phyloP scores from a whole-genome alignment of 2,329 filamentous ascomycete species.

The Dactylellina sp. region DNA sequence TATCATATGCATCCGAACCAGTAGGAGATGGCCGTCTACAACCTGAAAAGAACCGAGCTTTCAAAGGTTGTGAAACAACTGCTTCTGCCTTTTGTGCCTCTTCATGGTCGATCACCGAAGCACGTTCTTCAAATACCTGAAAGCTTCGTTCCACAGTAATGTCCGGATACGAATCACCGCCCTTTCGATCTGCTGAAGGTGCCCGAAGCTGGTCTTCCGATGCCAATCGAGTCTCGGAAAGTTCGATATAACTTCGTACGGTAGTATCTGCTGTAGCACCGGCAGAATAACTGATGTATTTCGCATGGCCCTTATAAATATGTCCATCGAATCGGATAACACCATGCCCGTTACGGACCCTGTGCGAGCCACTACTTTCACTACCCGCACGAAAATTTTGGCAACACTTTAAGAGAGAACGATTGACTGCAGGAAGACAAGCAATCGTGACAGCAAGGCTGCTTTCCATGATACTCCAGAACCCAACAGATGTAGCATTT shows the following conservation, averaged over 20 bases:
- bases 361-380: slow-evolving; percentile 16
- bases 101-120: slow-evolving; percentile 48
- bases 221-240: slow-evolving; percentile 20
- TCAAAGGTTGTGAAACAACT: slow-evolving; percentile 13
- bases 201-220: slow-evolving; percentile 40
- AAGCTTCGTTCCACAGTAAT: slow-evolving; percentile 56
- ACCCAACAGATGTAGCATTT: slow-evolving; percentile 41
- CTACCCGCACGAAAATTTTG: slow-evolving; percentile 5
- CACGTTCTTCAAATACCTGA: slow-evolving; percentile 48
- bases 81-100: slow-evolving; percentile 32
- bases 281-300: slow-evolving; percentile 54
- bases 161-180: slow-evolving; percentile 39
- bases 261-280: slow-evolving; percentile 40
- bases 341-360: slow-evolving; percentile 43
- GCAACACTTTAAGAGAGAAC: slow-evolving; percentile 26
- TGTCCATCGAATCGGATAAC: slow-evolving; percentile 45
- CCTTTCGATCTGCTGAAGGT: slow-evolving; percentile 11
- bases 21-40: slow-evolving; percentile 32
- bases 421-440: slow-evolving; percentile 48
- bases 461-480: slow-evolving; percentile 56
- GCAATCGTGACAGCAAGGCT: slow-evolving; percentile 54
- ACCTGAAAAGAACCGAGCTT: slow-evolving; percentile 35
- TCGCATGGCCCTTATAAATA: slow-evolving; percentile 52
- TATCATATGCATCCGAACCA: slow-evolving; percentile 22
- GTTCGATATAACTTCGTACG: slow-evolving; percentile 36